A percentile compares a stretch with the other conserved stretches of the same genome.
phyloP scores from a whole-genome alignment of 2,329 filamentous ascomycete genomes.

The Thielaviopsis punctulata region DNA sequence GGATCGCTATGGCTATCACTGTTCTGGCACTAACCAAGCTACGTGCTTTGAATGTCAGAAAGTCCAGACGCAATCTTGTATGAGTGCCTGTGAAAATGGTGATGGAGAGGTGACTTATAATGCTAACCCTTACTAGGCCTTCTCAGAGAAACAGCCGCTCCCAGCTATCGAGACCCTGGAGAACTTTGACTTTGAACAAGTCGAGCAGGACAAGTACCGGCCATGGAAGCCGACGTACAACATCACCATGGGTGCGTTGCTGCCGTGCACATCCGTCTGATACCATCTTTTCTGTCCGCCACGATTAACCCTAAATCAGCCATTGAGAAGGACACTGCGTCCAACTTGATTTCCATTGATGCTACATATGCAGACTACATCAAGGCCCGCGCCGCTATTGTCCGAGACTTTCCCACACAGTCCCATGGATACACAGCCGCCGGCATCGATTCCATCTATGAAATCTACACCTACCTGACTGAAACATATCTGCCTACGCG shows the following conservation, averaged over 20 bases:
- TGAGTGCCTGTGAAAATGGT: neutral
- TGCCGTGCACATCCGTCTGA: neutral
- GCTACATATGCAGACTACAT: conserved; percentile 30
- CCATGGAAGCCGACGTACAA: conserved; percentile 36
- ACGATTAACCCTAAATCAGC: conserved; percentile 18
- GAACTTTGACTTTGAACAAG: conserved; percentile 24
- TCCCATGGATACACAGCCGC: conserved; percentile 26
- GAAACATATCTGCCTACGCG: conserved; percentile 28
- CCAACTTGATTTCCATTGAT: conserved; percentile 36
- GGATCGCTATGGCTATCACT: neutral
- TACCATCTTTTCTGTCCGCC: neutral
- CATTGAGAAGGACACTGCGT: conserved; percentile 25
- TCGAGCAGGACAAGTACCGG: conserved; percentile 23
- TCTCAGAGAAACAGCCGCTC: conserved; percentile 3
- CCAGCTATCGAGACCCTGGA: conserved; percentile 15
- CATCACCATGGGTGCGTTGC: conserved; percentile 33
- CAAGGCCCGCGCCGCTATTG: conserved; percentile 21
- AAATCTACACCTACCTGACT: conserved; percentile 32
- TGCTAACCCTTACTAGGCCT: neutral
- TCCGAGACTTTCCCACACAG: conserved; percentile 22
- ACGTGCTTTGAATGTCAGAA: neutral
- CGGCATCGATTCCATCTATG: conserved; percentile 26
- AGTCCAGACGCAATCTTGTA: neutral
- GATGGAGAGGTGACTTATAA: neutral
- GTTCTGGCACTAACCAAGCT: neutral